Percentiles rank a stretch among this genome's conserved stretches.
phyloP scores from a whole-genome alignment of 2,329 filamentous ascomycete genomes.

The Aspergillus sp. region DNA sequence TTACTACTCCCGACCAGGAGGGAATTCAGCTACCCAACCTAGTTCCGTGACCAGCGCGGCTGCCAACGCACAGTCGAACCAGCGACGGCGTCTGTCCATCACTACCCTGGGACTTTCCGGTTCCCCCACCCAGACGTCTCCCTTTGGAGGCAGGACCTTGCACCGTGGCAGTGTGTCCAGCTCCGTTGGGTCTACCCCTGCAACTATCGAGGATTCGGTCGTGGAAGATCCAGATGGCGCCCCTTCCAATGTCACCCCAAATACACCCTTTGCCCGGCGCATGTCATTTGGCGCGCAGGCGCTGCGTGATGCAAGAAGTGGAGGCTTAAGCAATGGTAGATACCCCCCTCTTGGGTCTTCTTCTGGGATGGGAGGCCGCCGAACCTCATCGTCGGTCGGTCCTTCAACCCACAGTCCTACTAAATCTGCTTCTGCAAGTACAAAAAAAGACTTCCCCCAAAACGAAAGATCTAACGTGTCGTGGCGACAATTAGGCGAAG shows the following conservation, averaged over 20 bases:
- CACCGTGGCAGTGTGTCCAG: slow-evolving; percentile 68
- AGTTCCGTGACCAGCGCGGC: slow-evolving; percentile 49
- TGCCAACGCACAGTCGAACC: slow-evolving; percentile 43
- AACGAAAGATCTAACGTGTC: slow-evolving; percentile 40
- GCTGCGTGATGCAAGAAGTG: slow-evolving; percentile 63
- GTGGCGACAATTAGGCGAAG: slow-evolving; percentile 64
- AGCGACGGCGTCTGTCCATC: slow-evolving; percentile 67
- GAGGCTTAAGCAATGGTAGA: slow-evolving; percentile 61
- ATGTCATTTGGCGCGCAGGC: slow-evolving; percentile 87
- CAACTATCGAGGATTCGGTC: slow-evolving; percentile 37
- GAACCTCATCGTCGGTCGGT: slow-evolving; percentile 20
- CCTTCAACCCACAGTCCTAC: slow-evolving; percentile 12
- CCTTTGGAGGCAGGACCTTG: slow-evolving; percentile 47
- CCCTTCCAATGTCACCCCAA: slow-evolving; percentile 55
- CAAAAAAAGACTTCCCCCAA: slow-evolving; percentile 25
- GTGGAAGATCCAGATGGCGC: slow-evolving; percentile 66
- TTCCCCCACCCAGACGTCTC: slow-evolving; percentile 55
- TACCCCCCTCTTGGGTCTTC: slow-evolving; percentile 39
- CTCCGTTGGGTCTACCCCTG: slow-evolving; percentile 40
- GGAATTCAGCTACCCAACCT: slow-evolving; percentile 13
- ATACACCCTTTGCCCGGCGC: slow-evolving; percentile 67
- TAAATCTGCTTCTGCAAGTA: slow-evolving; percentile 32
- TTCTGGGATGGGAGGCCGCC: slow-evolving; percentile 18
- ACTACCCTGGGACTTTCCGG: slow-evolving; percentile 71
- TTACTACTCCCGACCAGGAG: slow-evolving; percentile 30